Conservation (phyloP, 805 yeast genomes). For the Diddensiella caesifluorescens region DNA sequence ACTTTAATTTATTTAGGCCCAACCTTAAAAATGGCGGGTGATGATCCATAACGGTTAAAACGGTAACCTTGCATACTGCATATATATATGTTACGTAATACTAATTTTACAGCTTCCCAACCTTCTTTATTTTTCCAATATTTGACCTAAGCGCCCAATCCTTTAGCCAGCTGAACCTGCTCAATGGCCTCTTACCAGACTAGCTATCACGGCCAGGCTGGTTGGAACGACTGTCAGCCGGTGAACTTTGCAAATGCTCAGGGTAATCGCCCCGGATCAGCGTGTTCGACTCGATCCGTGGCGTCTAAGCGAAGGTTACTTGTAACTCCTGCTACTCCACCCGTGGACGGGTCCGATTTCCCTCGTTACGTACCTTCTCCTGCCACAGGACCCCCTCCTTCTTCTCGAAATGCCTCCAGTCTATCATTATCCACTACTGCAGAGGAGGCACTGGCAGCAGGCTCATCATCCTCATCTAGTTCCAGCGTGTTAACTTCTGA, state of each 20-base stretch:
- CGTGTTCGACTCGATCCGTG: conserved; percentile 4
- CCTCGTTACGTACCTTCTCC: background rate
- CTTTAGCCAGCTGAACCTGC: conserved; percentile 4
- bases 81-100: background rate
- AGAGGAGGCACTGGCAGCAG: too few relatives aligned
- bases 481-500: too few relatives aligned
- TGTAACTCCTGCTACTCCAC: background rate
- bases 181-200: conserved; percentile 18
- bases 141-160: background rate
- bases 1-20: too few relatives aligned
- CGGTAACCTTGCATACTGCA: too few relatives aligned
- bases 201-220: conserved; percentile 27
- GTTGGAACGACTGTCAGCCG: conserved; percentile 63
- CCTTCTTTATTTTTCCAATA: background rate
- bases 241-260: conserved; percentile 19
- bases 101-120: background rate
- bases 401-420: background rate
- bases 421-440: background rate
- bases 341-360: conserved; percentile 10
- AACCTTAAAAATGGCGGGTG: too few relatives aligned
- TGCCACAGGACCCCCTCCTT: conserved; percentile 5
- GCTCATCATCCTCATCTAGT: too few relatives aligned
- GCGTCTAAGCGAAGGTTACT: background rate
- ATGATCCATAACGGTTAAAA: too few relatives aligned
- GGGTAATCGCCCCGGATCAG: conserved; percentile 3